A percentile compares a stretch with the other conserved stretches of the same genome.
Evolutionary conservation across 192 early-diverging fungal species (phyloP).

Genomic region (Martensiomyces pterosporus): DNA sequence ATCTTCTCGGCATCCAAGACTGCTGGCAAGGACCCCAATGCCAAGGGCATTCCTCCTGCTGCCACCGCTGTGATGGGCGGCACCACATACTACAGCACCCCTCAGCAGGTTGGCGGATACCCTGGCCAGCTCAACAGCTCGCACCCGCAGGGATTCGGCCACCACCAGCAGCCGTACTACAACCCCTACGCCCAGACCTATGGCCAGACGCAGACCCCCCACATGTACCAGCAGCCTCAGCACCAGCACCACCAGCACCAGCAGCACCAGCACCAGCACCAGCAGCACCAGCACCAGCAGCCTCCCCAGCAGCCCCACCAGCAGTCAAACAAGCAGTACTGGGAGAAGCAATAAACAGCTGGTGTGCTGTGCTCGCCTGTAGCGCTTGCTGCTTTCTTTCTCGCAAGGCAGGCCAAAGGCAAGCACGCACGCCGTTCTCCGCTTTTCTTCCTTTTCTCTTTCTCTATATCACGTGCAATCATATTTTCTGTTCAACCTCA

Average conservation of each 20-base stretch:
- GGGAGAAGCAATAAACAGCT: slow-evolving; percentile 38
- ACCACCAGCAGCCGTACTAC: slow-evolving; percentile 47
- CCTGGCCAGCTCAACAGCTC: slow-evolving; percentile 38
- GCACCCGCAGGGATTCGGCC: slow-evolving; percentile 29
- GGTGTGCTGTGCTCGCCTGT: too few relatives aligned
- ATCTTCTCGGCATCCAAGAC: slow-evolving; percentile 40
- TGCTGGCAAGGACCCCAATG: slow-evolving; percentile 30
- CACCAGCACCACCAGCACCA: slow-evolving; percentile 28
- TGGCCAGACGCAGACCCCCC: slow-evolving; percentile 38
- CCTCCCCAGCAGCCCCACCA: slow-evolving; percentile 5
- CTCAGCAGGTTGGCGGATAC: slow-evolving; percentile 44
- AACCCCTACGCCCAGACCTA: slow-evolving; percentile 41
- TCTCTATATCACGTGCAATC: too few relatives aligned
- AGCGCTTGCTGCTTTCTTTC: too few relatives aligned
- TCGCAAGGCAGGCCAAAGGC: too few relatives aligned
- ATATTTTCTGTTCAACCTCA: too few relatives aligned
- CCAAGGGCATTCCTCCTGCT: slow-evolving; percentile 27
- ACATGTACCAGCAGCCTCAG: slow-evolving; percentile 46
- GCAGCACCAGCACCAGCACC: slow-evolving; percentile 17
- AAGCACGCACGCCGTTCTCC: too few relatives aligned
- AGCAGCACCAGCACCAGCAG: slow-evolving; percentile 4
- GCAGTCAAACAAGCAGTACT: slow-evolving; percentile 33
- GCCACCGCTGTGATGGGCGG: slow-evolving; percentile 46
- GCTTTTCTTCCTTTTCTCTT: too few relatives aligned
- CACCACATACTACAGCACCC: slow-evolving; percentile 50